These are phyloP conservation scores for Clonostachys byssicola DNA, from an alignment of 2,329 filamentous ascomycete species.

Conservation along the genomic window DNA sequence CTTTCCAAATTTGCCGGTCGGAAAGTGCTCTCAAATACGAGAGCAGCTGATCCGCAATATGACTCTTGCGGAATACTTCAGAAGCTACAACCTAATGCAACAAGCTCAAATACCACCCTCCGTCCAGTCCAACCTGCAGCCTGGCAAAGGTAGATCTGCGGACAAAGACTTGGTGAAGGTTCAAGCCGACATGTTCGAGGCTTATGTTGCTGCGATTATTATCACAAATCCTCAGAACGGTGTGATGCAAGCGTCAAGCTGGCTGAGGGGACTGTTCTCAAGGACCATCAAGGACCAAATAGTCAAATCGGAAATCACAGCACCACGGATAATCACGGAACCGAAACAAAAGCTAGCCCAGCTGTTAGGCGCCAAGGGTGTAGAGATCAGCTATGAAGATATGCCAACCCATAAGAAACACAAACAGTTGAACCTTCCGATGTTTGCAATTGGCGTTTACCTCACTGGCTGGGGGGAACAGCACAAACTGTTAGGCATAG, in stretches of 20 bases:
- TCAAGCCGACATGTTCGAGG: constrained; percentile 84
- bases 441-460: constrained; percentile 61
- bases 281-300: constrained; percentile 56
- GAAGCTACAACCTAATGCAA: constrained; percentile 66
- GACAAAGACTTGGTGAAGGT: constrained; percentile 64
- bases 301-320: constrained; percentile 4
- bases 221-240: constrained; percentile 63
- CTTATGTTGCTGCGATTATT: constrained; percentile 74
- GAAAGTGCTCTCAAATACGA: constrained; percentile 70
- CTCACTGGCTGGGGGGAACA: constrained; percentile 67
- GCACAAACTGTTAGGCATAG: constrained; percentile 56
- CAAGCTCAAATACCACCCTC: constrained; percentile 53
- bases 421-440: constrained; percentile 44
- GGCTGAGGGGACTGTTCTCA: constrained; percentile 75
- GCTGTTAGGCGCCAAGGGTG: constrained; percentile 48
- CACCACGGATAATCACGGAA: constrained; percentile 5
- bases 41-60: constrained; percentile 79
- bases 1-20: constrained; percentile 61
- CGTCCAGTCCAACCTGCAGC: constrained; percentile 18
- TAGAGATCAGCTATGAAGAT: constrained; percentile 59
- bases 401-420: constrained; percentile 45
- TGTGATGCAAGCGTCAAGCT: constrained; percentile 55
- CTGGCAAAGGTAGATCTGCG: constrained; percentile 21
- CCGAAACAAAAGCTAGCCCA: constrained; percentile 22
- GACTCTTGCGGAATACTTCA: constrained; percentile 66